Evolutionary conservation across 2,329 filamentous ascomycete species (phyloP), one percentile per base, ranked within the genome.

Genomic region (Pseudocercospora fuligena): DNA sequence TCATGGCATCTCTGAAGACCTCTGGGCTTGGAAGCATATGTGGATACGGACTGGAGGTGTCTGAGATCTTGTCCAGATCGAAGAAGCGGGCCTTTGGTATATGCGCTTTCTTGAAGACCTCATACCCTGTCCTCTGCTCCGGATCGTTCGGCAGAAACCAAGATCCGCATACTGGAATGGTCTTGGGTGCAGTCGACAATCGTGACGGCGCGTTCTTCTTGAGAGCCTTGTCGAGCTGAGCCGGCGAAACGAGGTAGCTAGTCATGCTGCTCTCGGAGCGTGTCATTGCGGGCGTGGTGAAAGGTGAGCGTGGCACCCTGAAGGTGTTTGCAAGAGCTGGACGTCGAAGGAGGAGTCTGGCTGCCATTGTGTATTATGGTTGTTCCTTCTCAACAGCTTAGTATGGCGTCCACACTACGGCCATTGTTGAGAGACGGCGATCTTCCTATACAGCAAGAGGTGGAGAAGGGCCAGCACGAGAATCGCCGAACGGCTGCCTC

Each of bases 131-230:
- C 68, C 93, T 90, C 62, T 88, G 88, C 73, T 86, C 76, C 1
- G 86, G 84, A 71, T 97, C 94, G 79, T 97, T 98, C 69, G 95
- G 95, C 69, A 99, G 87, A 77, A 97, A 99, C 95, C 95, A 99
- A 25, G 93, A 87, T 56, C 94, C 95, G 80, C 94, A 97, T 49
- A 99, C 86, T 2, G 95, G 92, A 62, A 99, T 89, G 51, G 96
- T 90, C 72, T 92, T 89, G 0, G 94, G 91, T 12, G 92, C 89
- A 51, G 92, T 91, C 67, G 92, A 93, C 74, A 94, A 91, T 69
- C 90, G 88, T 61, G 90, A 91, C 12, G 90, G 87, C 3, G 93
- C 87, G 79, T 94, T 96, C 81, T 90, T 91, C 80, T 91, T 90
- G 60, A 99, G 86, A 60, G 93, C 94, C 71, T 91, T 87, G 76